A percentile compares a stretch with the other conserved stretches of the same genome.
These are phyloP conservation scores for Carex parvula DNA, from an alignment of 176 grass and related monocot species.

Conservation along the genomic window DNA sequence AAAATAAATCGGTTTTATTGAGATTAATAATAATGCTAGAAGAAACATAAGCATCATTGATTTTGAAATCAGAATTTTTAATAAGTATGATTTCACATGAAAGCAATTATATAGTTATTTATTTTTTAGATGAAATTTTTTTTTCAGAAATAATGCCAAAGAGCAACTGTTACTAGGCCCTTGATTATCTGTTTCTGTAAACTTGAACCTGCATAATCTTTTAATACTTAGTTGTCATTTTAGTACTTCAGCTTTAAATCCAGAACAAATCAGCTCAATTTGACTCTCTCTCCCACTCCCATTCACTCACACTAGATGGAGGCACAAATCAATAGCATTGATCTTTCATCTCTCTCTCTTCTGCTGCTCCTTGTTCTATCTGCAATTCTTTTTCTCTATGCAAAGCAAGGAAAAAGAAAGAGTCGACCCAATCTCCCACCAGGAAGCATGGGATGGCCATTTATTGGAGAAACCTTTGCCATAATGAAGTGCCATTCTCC, in stretches of 20 bases:
- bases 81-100: too few species aligned
- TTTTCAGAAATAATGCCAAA: too few species aligned
- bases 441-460: constrained; percentile 33
- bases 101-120: too few species aligned
- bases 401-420: constrained; percentile 20
- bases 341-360: not conserved
- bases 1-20: too few species aligned
- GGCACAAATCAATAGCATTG: not conserved
- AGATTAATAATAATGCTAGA: too few species aligned
- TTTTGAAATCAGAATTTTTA: too few species aligned
- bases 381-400: not conserved
- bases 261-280: not conserved
- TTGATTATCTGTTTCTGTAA: too few species aligned
- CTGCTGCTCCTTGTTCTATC: not conserved
- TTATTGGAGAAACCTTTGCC: constrained; percentile 37
- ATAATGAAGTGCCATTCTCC: constrained; percentile 17
- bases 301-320: not conserved
- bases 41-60: too few species aligned
- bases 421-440: constrained; percentile 28
- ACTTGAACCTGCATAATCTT: too few species aligned
- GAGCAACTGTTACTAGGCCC: too few species aligned
- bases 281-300: not conserved
- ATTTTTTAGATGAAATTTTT: too few species aligned
- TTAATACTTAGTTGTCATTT: too few species aligned
- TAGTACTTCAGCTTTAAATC: not conserved